Conservation (phyloP, 1,284 basidiomycete genomes). For the Ceratobasidium sp. region DNA sequence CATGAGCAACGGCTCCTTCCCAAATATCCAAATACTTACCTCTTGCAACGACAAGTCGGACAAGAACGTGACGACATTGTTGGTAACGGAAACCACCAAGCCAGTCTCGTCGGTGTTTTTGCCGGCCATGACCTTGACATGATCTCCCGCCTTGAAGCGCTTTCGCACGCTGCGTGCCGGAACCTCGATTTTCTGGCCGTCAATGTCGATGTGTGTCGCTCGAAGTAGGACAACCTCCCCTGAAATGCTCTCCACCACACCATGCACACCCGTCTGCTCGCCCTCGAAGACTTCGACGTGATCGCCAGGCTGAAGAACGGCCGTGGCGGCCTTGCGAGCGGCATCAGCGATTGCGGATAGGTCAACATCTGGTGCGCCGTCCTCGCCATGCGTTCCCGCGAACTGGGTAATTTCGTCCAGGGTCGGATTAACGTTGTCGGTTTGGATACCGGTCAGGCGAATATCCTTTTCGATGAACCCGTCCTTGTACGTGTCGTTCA, state of each 20-base stretch:
- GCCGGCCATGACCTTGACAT: conserved; percentile 98
- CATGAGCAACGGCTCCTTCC: conserved; percentile 27
- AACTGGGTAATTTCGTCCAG: conserved; percentile 97
- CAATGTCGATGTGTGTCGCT: conserved; percentile 84
- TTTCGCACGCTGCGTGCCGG: conserved; percentile 93
- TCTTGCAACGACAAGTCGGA: conserved; percentile 98
- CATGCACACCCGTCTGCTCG: conserved; percentile 93
- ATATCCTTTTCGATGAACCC: conserved; percentile 98
- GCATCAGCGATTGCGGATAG: conserved; percentile 90
- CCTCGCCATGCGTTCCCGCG: conserved; percentile 70
- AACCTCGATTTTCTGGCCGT: conserved; percentile 88
- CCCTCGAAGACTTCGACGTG: conserved; percentile 98
- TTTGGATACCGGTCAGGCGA: conserved; percentile 81
- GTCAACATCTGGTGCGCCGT: conserved; percentile 67
- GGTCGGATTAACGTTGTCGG: conserved; percentile 94
- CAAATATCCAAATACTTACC: conserved; percentile 60
- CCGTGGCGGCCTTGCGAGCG: conserved; percentile 86
- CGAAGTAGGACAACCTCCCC: conserved; percentile 91
- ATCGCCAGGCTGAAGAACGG: conserved; percentile 96
- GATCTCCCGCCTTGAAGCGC: conserved; percentile 96
- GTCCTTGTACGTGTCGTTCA: conserved; percentile 92
- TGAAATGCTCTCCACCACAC: conserved; percentile 90
- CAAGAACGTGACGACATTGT: conserved; percentile 94
- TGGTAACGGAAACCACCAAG: conserved; percentile 92
- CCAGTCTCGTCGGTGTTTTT: conserved; percentile 97